Base-by-base conservation (phyloP, 1,284 basidiomycete species). In the Wolfiporia cocos region DNA sequence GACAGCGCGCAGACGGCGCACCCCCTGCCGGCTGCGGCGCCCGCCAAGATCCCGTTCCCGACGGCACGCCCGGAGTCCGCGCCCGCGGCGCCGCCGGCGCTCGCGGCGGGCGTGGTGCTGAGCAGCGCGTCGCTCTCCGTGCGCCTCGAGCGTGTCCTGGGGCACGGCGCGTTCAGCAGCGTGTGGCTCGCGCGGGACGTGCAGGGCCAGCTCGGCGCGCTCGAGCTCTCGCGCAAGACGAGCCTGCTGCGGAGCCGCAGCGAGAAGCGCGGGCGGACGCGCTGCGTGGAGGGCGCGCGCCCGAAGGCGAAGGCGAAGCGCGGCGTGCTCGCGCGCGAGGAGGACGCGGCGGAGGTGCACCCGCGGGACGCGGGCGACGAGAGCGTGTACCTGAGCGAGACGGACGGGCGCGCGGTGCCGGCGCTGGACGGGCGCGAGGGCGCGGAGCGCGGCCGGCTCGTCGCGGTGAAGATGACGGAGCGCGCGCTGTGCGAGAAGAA, bases 381-480 rank as follows among this genome's bases (percentile, higher is more conserved):
- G n/a, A 46, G 39, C 18, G 28, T 44, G 24, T 45, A 46, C 15
- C 38, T 53, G 28, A 41, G 44, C 2, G 47, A 35, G 12, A 28
- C 7, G 11, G 38, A 30, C 4, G 26, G 28, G 31, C 18, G 30
- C n/a, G 26, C 38, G 41, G 42, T 32, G 39, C 38, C n/a, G n/a
- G n/a, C n/a, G n/a, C n/a, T n/a, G n/a, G n/a, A n/a, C n/a, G n/a
- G n/a, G n/a, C 35, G 31, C 4, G 26, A 29, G 31, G 23, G 30
- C n/a, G 26, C 38, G 41, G 42, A 37, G 39, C 38, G 42, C 43
- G 28, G 50, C 38, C 9, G 71, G 35, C 56, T 87, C 1, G 89
- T 92, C 5, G 91, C 92, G 5, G 79, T 94, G 55, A 94, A 94
- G 70, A 76, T 92, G 71, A 86, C 92, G 19, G 76, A 82, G 39